phyloP scores from a whole-genome alignment of 164 flowering plant genomes.

The Umbilicus rupestris region DNA sequence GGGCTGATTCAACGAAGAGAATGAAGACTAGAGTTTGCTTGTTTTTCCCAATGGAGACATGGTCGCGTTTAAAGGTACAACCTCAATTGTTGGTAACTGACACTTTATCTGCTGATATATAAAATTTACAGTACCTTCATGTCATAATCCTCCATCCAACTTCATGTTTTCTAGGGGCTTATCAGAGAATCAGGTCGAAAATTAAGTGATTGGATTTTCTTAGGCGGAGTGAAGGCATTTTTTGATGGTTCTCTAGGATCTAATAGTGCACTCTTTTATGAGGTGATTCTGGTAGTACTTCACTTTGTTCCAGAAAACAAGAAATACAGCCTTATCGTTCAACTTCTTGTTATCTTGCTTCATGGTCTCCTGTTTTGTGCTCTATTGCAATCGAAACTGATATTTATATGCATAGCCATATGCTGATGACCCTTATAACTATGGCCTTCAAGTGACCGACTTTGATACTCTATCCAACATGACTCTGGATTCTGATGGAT shows the following conservation, averaged over 20 bases:
- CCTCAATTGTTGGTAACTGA: not conserved
- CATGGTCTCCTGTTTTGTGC: not conserved
- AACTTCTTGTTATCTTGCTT: not conserved
- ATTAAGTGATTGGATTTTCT: conserved; percentile 62
- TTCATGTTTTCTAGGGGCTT: conserved; percentile 37
- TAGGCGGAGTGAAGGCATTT: conserved; percentile 94
- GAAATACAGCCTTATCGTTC: not conserved
- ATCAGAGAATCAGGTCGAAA: conserved; percentile 35
- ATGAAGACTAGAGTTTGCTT: conserved; percentile 80
- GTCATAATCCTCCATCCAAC: not conserved
- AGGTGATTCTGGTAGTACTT: conserved; percentile 37
- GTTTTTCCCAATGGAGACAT: conserved; percentile 85
- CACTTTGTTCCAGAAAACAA: not conserved
- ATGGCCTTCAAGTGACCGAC: conserved; percentile 66
- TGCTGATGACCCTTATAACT: conserved; percentile 58
- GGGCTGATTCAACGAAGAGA: conserved; percentile 64
- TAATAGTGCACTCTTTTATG: conserved; percentile 74
- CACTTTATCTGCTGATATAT: not conserved
- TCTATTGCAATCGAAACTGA: not conserved
- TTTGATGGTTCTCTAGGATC: conserved; percentile 96
- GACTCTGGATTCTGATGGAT: conserved; percentile 54
- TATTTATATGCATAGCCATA: conserved; percentile 48
- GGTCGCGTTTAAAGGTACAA: conserved; percentile 70
- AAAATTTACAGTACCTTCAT: not conserved
- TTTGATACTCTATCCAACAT: conserved; percentile 49